These are phyloP conservation scores for Pichia rugopelliculosa DNA, from an alignment of 805 yeast genomes.

Conservation along the genomic window DNA sequence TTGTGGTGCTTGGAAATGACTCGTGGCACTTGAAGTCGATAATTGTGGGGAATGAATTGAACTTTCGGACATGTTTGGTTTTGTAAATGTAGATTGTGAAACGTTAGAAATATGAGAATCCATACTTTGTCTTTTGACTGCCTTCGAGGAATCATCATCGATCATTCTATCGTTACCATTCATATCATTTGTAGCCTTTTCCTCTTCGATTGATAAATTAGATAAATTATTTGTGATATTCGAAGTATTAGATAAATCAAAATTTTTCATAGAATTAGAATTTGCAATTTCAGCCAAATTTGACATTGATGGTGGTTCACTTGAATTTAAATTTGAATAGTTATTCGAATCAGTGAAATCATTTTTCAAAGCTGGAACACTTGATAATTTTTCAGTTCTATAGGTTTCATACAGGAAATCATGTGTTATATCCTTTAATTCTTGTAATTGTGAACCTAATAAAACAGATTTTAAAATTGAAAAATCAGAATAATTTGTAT, in stretches of 20 bases:
- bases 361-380: conserved; percentile 39
- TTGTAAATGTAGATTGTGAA: conserved; percentile 7
- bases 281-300: conserved; percentile 49
- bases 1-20: conserved; percentile 17
- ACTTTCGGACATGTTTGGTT: not conserved
- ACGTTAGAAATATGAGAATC: conserved; percentile 10
- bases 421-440: conserved; percentile 57
- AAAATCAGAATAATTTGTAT: conserved; percentile 47
- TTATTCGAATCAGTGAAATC: conserved; percentile 22
- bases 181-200: not conserved
- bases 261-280: conserved; percentile 26
- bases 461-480: conserved; percentile 46
- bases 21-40: conserved; percentile 9
- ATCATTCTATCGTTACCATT: not conserved
- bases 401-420: conserved; percentile 57
- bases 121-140: conserved; percentile 3
- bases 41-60: conserved; percentile 17
- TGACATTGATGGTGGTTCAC: conserved; percentile 49
- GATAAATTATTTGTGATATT: conserved; percentile 9
- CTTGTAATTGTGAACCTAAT: conserved; percentile 55
- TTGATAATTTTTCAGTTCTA: conserved; percentile 55
- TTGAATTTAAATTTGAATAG: conserved; percentile 18
- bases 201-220: not conserved
- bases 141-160: conserved; percentile 11
- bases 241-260: conserved; percentile 13